A percentile compares a stretch with the other conserved stretches of the same genome.
Evolutionary conservation across 2,329 filamentous ascomycete species (phyloP).

Genomic region (Paracoccidioides brasiliensis): DNA sequence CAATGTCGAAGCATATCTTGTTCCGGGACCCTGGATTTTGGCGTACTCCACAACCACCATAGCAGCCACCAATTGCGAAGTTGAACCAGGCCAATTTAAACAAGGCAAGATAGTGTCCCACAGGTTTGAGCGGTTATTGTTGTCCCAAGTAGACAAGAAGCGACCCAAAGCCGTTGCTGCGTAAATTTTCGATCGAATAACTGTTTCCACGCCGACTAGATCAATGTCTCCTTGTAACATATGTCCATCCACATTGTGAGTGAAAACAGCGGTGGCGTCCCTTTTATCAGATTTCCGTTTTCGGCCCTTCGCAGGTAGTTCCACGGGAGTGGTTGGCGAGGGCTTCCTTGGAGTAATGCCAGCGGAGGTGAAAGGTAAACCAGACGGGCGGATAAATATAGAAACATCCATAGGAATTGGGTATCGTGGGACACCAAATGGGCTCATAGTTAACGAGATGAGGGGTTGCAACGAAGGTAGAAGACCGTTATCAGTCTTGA

Average conservation of each 20-base stretch:
- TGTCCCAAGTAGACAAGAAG: conserved; percentile 65
- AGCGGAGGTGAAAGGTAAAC: conserved; percentile 56
- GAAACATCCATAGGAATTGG: conserved; percentile 83
- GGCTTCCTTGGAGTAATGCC: conserved; percentile 23
- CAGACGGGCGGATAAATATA: conserved; percentile 87
- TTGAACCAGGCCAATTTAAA: conserved; percentile 62
- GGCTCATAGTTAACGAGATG: conserved; percentile 72
- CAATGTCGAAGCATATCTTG: conserved; percentile 27
- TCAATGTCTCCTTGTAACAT: conserved; percentile 98
- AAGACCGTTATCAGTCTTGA: conserved; percentile 59
- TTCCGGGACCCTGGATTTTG: conserved; percentile 33
- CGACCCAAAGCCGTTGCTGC: conserved; percentile 77
- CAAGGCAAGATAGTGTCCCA: conserved; percentile 55
- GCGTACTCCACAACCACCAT: conserved; percentile 85
- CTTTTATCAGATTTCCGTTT: conserved; percentile 74
- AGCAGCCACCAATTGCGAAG: conserved; percentile 70
- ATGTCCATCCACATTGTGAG: conserved; percentile 91
- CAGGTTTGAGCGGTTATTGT: conserved; percentile 36
- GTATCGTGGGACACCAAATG: conserved; percentile 80
- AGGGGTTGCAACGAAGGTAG: conserved; percentile 64
- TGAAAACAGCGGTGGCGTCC: conserved; percentile 54
- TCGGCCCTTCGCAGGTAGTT: conserved; percentile 52
- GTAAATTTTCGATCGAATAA: conserved; percentile 80
- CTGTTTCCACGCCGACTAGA: conserved; percentile 74
- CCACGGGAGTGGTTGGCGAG: conserved; percentile 30